Conservation (phyloP, 139 green algal species). For the Parachlorella kessleri region DNA sequence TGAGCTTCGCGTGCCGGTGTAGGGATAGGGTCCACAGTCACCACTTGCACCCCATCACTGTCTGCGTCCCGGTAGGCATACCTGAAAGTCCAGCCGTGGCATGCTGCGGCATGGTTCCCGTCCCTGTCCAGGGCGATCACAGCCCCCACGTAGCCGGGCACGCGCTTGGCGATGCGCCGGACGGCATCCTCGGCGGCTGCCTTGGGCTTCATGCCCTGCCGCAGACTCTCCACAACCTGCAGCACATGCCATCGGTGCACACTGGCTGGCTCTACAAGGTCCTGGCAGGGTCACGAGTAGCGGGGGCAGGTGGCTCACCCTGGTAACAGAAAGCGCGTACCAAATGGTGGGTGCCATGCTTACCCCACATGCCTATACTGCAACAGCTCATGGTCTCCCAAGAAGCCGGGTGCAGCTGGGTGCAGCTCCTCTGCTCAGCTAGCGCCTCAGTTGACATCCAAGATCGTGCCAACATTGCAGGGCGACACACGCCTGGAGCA, state of each 20-base stretch:
- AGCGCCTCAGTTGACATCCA: too few species aligned
- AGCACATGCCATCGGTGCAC: not conserved
- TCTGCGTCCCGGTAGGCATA: constrained; percentile 23
- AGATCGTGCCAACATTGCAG: too few species aligned
- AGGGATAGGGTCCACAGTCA: too few species aligned
- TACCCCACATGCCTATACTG: too few species aligned
- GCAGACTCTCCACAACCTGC: constrained; percentile 72
- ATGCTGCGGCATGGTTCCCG: constrained; percentile 44
- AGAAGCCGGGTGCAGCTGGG: too few species aligned
- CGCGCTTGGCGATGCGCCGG: constrained; percentile 40
- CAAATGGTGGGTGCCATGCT: too few species aligned
- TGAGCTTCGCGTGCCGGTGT: too few species aligned
- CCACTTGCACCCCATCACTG: constrained; percentile 1
- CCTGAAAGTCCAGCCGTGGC: constrained; percentile 48
- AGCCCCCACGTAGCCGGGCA: constrained; percentile 51
- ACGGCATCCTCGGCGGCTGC: constrained; percentile 61
- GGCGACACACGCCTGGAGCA: too few species aligned
- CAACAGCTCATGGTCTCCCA: too few species aligned
- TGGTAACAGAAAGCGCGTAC: too few species aligned
- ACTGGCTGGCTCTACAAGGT: not conserved
- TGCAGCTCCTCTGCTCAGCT: too few species aligned
- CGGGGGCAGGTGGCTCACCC: too few species aligned
- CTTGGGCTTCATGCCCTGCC: constrained; percentile 47
- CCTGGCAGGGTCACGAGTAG: not conserved
- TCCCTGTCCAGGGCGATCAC: constrained; percentile 42